Percentiles rank a stretch among this genome's conserved stretches.
Conservation (phyloP, 768 basidiomycete species). For the Boletus subcaerulescens region DNA sequence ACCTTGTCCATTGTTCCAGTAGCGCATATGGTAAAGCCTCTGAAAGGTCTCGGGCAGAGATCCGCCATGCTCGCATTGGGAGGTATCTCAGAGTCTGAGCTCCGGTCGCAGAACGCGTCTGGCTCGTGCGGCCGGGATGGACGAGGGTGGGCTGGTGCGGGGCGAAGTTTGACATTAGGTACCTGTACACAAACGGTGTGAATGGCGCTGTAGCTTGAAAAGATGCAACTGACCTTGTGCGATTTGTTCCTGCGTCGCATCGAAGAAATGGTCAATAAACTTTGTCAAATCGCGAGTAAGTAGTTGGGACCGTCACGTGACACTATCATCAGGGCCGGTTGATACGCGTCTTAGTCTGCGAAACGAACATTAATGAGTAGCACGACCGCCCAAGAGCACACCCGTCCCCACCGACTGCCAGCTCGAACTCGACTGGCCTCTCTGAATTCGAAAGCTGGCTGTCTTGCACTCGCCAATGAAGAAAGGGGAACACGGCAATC, state of each 20-base stretch:
- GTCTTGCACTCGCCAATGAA: too few species aligned
- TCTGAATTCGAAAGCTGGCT: too few species aligned
- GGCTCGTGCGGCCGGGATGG: conserved; percentile 9
- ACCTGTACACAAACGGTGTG: conserved; percentile 45
- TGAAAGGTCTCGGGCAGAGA: conserved; percentile 65
- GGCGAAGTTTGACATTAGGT: conserved; percentile 79
- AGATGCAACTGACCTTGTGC: conserved; percentile 44
- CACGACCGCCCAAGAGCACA: too few species aligned
- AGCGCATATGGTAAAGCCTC: conserved; percentile 62
- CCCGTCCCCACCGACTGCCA: too few species aligned
- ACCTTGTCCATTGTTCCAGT: conserved; percentile 83
- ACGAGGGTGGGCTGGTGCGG: conserved; percentile 42
- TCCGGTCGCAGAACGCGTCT: conserved; percentile 35
- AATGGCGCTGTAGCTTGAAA: background rate
- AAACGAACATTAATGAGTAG: too few species aligned
- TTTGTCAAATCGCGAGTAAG: too few species aligned
- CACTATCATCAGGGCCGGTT: conserved; percentile 25
- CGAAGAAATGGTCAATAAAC: conserved; percentile 12
- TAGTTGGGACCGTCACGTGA: conserved; percentile 15
- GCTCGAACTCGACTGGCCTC: too few species aligned
- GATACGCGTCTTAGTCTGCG: conserved; percentile 13
- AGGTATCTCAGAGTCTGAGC: conserved; percentile 49
- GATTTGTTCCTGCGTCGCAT: conserved; percentile 64
- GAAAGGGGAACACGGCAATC: too few species aligned
- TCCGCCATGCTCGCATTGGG: conserved; percentile 46